phyloP scores from a whole-genome alignment of 371 early-diverging fungal genomes.

The Apophysomyces ossiformis region DNA sequence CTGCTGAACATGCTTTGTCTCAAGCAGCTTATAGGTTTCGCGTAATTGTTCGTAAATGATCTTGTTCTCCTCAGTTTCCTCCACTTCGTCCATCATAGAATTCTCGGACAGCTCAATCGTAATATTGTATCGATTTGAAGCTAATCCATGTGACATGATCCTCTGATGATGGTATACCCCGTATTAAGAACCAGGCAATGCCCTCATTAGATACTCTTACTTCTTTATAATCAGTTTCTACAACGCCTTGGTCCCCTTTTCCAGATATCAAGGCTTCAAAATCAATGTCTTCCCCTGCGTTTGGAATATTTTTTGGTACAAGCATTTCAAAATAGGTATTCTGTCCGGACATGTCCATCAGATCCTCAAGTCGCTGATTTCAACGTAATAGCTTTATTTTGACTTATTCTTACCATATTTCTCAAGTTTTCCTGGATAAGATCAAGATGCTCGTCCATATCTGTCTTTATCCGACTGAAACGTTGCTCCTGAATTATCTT shows the following conservation, averaged over 20 bases:
- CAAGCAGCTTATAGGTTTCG: constrained; percentile 57
- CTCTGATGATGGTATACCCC: constrained; percentile 16
- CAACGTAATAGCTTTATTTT: not conserved
- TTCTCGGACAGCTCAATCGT: constrained; percentile 58
- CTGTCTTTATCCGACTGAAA: constrained; percentile 41
- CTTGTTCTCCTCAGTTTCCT: constrained; percentile 63
- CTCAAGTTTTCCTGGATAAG: constrained; percentile 57
- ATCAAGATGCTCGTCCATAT: constrained; percentile 47
- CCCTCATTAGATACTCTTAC: constrained; percentile 12
- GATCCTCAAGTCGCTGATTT: too few species aligned
- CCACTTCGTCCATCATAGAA: constrained; percentile 51
- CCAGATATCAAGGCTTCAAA: constrained; percentile 44
- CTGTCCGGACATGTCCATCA: constrained; percentile 13
- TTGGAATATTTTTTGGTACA: constrained; percentile 47
- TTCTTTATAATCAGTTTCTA: constrained; percentile 28
- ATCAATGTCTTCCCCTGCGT: constrained; percentile 20
- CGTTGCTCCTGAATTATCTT: constrained; percentile 44
- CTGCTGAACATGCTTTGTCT: constrained; percentile 48
- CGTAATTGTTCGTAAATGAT: constrained; percentile 66
- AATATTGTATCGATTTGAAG: constrained; percentile 65
- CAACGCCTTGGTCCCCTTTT: constrained; percentile 12
- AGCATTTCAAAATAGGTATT: constrained; percentile 62
- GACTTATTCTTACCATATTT: constrained; percentile 44
- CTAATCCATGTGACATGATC: constrained; percentile 57
- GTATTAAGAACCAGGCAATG: too few species aligned